These are phyloP conservation scores for Primulina eburnea DNA, from an alignment of 257 asterid genomes.

Conservation along the genomic window DNA sequence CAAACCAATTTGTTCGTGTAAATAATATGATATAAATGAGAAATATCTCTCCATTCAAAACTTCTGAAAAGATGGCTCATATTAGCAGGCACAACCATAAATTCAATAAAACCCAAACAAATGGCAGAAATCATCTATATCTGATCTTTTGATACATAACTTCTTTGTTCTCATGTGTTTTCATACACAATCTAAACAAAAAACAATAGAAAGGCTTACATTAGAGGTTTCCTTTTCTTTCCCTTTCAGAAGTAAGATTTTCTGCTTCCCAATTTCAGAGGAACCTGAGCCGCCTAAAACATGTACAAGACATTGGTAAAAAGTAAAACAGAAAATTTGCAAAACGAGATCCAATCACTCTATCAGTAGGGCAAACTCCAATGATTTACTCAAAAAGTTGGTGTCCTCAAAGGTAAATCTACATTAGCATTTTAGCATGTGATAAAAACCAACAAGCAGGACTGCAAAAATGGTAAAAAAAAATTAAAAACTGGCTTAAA, in stretches of 20 bases:
- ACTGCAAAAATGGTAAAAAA: neutral
- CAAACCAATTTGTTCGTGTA: neutral
- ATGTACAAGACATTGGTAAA: neutral
- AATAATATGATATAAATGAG: neutral
- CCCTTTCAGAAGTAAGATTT: conserved; percentile 73
- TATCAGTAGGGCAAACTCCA: conserved; percentile 2
- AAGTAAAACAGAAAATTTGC: neutral
- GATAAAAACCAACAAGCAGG: conserved; percentile 7
- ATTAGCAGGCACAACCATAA: neutral
- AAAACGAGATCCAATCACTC: neutral
- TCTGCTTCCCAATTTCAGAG: conserved; percentile 64
- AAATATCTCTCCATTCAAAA: conserved; percentile 4
- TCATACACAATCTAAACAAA: conserved; percentile 6
- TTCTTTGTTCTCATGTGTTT: neutral
- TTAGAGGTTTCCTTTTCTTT: conserved; percentile 68
- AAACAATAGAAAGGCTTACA: conserved; percentile 44
- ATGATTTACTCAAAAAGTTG: neutral
- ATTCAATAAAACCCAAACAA: neutral
- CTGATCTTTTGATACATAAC: neutral
- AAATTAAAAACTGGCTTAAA: neutral
- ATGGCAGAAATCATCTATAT: conserved; percentile 3
- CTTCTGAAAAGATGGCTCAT: neutral
- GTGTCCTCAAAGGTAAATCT: conserved; percentile 5
- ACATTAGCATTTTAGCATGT: conserved; percentile 10
- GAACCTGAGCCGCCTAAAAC: conserved; percentile 42